Evolutionary conservation across 2,329 filamentous ascomycete species (phyloP).

Genomic region (Aureobasidium sp.): DNA sequence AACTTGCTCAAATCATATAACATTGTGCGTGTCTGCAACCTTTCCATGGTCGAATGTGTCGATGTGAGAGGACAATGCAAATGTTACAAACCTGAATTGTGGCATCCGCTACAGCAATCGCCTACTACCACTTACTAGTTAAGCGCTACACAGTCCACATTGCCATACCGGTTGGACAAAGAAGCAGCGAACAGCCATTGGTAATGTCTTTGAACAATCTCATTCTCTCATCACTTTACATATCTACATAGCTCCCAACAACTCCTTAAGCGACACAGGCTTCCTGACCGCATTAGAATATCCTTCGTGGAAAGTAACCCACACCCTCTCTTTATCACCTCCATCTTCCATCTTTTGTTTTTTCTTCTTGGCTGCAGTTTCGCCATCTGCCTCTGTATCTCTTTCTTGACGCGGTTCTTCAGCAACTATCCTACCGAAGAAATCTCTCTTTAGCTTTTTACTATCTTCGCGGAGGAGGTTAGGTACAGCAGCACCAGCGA

Average conservation of each 20-base stretch:
- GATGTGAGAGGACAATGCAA: too few species aligned
- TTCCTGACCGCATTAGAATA: conserved; percentile 89
- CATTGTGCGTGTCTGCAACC: too few species aligned
- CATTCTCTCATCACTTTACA: too few species aligned
- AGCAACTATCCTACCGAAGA: conserved; percentile 64
- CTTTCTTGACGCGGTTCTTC: conserved; percentile 18
- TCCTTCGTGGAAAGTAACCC: conserved; percentile 86
- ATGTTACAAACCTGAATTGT: too few species aligned
- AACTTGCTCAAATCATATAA: too few species aligned
- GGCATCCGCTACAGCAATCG: too few species aligned
- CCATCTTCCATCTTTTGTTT: conserved; percentile 24
- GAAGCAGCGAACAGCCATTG: too few species aligned
- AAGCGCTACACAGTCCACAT: too few species aligned
- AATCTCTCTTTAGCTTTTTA: conserved; percentile 60
- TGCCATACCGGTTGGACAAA: too few species aligned
- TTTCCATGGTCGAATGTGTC: too few species aligned
- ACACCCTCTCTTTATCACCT: conserved; percentile 56
- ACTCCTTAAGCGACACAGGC: conserved; percentile 71
- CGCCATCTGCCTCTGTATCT: conserved; percentile 25
- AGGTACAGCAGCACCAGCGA: conserved; percentile 16
- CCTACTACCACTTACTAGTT: too few species aligned
- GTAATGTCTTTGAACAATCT: too few species aligned
- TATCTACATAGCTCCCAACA: conserved; percentile 54
- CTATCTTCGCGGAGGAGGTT: conserved; percentile 21
- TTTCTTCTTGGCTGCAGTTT: neutral